These are phyloP conservation scores for Plasmopara muralis DNA, from an alignment of 352 stramenopile species.

Conservation along the genomic window DNA sequence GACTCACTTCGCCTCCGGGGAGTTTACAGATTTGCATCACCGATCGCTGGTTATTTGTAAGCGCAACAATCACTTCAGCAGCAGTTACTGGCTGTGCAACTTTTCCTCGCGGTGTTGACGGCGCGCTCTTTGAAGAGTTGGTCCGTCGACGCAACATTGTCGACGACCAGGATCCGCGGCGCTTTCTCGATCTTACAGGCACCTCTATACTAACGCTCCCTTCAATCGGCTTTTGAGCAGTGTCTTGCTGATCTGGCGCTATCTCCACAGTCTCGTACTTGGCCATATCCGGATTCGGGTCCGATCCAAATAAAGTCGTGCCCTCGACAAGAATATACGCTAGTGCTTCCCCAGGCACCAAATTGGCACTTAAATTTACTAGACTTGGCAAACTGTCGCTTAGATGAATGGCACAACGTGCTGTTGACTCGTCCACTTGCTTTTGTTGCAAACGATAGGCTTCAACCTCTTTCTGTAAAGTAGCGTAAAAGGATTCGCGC, in stretches of 20 bases:
- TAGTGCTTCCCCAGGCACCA: constrained; percentile 25
- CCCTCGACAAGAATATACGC: constrained; percentile 42
- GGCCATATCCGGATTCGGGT: constrained; percentile 12
- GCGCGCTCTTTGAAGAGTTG: constrained; percentile 20
- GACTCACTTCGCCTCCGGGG: constrained; percentile 11
- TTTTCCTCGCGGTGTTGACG: constrained; percentile 12
- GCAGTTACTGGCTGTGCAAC: constrained; percentile 5
- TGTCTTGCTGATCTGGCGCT: constrained; percentile 2
- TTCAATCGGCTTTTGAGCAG: constrained; percentile 7
- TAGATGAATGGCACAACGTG: constrained; percentile 18
- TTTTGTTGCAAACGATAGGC: constrained; percentile 34
- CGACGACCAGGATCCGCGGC: constrained; percentile 31
- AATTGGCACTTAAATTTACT: constrained; percentile 33
- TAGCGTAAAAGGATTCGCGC: constrained; percentile 39
- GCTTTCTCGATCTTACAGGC: constrained; percentile 21
- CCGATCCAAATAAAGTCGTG: constrained; percentile 38
- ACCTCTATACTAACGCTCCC: constrained; percentile 1
- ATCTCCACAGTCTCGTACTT: constrained; percentile 13
- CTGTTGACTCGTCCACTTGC: constrained; percentile 1
- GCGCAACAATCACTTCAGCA: constrained; percentile 10
- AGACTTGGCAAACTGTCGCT: constrained; percentile 37
- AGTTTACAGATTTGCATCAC: constrained; percentile 31
- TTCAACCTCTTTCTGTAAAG: constrained; percentile 45
- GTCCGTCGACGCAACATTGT: constrained; percentile 28
- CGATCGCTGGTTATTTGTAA: constrained; percentile 18